phyloP scores from a whole-genome alignment of 371 early-diverging fungal genomes.

The Fennellomyces sp. region DNA sequence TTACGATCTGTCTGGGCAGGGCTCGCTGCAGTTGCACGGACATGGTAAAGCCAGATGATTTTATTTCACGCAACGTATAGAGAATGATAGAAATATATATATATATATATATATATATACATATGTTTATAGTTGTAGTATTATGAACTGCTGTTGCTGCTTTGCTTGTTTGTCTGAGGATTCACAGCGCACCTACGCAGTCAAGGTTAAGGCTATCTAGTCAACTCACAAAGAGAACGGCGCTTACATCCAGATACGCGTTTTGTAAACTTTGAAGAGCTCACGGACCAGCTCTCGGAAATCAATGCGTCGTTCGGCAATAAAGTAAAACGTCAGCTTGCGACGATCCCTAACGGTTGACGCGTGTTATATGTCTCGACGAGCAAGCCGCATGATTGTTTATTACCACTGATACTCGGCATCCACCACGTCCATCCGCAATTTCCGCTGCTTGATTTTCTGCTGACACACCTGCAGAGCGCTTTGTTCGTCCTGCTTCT shows the following conservation, averaged over 20 bases:
- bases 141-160: background rate
- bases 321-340: slow-evolving; percentile 95
- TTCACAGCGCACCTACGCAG: slow-evolving; percentile 15
- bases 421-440: slow-evolving; percentile 95
- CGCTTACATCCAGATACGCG: slow-evolving; percentile 97
- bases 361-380: background rate
- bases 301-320: slow-evolving; percentile 93
- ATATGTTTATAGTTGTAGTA: background rate
- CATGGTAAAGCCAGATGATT: too few species aligned
- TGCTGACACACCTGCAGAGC: slow-evolving; percentile 86
- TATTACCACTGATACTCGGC: slow-evolving; percentile 95
- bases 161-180: slow-evolving; percentile 3
- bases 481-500: slow-evolving; percentile 88
- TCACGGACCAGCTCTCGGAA: slow-evolving; percentile 98
- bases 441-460: slow-evolving; percentile 84
- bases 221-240: background rate
- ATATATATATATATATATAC: too few species aligned
- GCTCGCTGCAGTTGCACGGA: too few species aligned
- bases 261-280: slow-evolving; percentile 98
- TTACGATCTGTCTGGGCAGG: background rate
- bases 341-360: slow-evolving; percentile 79
- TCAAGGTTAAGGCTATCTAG: background rate
- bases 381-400: background rate
- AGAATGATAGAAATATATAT: background rate
- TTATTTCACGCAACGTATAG: background rate